Evolutionary conservation across 106 monocot species (phyloP), one percentile per base, ranked within the genome.

Genomic region (Vanilla planifolia): DNA sequence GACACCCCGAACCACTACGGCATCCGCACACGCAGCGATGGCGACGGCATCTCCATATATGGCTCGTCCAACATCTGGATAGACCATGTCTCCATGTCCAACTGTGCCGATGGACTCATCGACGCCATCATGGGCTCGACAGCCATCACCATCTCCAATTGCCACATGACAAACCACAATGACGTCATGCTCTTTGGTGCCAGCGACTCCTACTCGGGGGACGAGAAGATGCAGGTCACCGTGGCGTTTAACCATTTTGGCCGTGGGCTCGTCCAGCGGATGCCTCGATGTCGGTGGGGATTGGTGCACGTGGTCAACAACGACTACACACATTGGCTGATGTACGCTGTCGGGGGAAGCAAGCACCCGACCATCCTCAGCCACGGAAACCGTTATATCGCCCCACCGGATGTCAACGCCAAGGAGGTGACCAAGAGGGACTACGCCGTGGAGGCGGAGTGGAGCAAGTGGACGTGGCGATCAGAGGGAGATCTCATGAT

Each of bases 271-370:
- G 65, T 76, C 0, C 77, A 85, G 70, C 35, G 85, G 48, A 80
- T 80, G 85, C 85, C 85, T 7, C 51, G 76, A 59, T 73, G 61
- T 15, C 53, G 85, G 20, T 73, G 64, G 72, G 85, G 85, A 5
- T 85, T 85, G 66, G 76, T 85, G 48, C 85, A 85, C 25, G 78
- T 85, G 16, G 79, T 85, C 51, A 85, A 85, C 66, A 85, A 85
- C 29, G 79, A 85, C 36, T 85, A 85, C 63, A 80, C 79, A 0
- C 75, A 80, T 65, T 85, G 85, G 79, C 17, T 33, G 11, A 80
- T 79, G 85, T 85, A 85, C 61, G 79, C 79, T 15, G 64, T 85
- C 32, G 85, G 85, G 0, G 85, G 85, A 1, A 85, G 79, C 58
- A 48, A 60, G 55, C 72, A 77, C 60, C 68, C 85, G 5, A 79